A percentile compares a stretch with the other conserved stretches of the same genome.
Conservation (phyloP, 257 asterid species). For the Fraxinus excelsior region DNA sequence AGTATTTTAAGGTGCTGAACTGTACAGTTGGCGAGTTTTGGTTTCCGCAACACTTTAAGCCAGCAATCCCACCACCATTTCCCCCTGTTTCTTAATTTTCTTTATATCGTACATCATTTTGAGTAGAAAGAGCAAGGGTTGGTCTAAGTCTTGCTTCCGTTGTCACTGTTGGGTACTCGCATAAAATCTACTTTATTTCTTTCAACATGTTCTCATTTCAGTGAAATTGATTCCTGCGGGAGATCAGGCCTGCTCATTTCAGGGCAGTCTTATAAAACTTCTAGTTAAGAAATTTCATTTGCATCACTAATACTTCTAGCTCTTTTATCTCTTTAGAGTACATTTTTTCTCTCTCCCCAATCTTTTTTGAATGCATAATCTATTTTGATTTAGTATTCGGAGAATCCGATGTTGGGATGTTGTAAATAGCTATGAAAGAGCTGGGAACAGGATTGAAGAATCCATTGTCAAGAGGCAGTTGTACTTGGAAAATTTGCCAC, state of each 20-base stretch:
- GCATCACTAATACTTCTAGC: conserved; percentile 30
- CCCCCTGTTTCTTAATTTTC: conserved; percentile 17
- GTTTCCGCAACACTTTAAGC: conserved; percentile 19
- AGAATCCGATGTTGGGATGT: conserved; percentile 27
- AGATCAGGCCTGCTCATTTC: conserved; percentile 1
- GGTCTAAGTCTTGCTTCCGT: conserved; percentile 44
- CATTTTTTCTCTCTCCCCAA: conserved; percentile 23
- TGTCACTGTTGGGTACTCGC: conserved; percentile 36
- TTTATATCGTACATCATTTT: conserved; percentile 31
- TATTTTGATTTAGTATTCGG: conserved; percentile 21
- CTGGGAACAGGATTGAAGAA: conserved; percentile 32
- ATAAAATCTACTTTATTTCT: conserved; percentile 48
- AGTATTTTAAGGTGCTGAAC: conserved; percentile 13
- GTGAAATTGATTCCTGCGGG: too few species aligned
- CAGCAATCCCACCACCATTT: conserved; percentile 31
- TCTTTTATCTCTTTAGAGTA: conserved; percentile 17
- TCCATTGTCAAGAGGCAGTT: conserved; percentile 30
- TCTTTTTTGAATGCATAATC: conserved; percentile 39
- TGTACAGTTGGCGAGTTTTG: conserved; percentile 27
- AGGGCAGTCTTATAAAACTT: conserved; percentile 27
- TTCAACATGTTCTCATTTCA: conserved; percentile 18
- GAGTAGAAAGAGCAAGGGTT: conserved; percentile 22
- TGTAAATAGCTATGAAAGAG: conserved; percentile 30
- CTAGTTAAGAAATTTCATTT: conserved; percentile 36
- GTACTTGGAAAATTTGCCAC: conserved; percentile 21